A percentile compares a stretch with the other conserved stretches of the same genome.
Conservation (phyloP, 2,329 filamentous ascomycete genomes). For the Cytospora schulzeri region DNA sequence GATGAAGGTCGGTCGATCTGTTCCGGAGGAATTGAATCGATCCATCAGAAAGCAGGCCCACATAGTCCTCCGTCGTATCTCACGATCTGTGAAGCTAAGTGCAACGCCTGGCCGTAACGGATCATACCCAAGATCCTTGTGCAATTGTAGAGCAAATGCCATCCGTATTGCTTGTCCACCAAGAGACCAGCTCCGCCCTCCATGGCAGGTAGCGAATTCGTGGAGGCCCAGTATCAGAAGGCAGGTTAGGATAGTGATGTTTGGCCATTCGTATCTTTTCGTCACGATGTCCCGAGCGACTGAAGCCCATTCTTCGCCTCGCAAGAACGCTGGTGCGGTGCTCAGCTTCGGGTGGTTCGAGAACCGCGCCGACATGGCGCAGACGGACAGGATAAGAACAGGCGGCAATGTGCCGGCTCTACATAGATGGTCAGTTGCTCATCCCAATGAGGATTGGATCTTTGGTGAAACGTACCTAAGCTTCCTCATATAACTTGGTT, state of each 20-base stretch:
- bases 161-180: constrained; percentile 94
- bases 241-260: constrained; percentile 92
- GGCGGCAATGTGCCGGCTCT: constrained; percentile 81
- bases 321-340: constrained; percentile 76
- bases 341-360: constrained; percentile 83
- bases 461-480: constrained; percentile 58
- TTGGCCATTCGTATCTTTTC: constrained; percentile 88
- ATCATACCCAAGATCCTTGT: constrained; percentile 86
- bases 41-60: constrained; percentile 99
- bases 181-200: constrained; percentile 92
- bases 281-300: constrained; percentile 85
- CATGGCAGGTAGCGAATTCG: constrained; percentile 96
- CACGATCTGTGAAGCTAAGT: constrained; percentile 87
- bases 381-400: constrained; percentile 89
- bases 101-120: constrained; percentile 66
- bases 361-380: constrained; percentile 92
- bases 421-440: constrained; percentile 27
- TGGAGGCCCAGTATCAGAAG: constrained; percentile 87
- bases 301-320: constrained; percentile 88
- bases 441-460: constrained; percentile 1
- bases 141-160: constrained; percentile 93
- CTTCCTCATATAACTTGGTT: constrained; percentile 94
- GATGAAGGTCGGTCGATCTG: constrained; percentile 87
- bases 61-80: constrained; percentile 92
- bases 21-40: constrained; percentile 93